Evolutionary conservation across 352 stramenopile genomes (phyloP).

Genomic region (Pythium oligandrum): DNA sequence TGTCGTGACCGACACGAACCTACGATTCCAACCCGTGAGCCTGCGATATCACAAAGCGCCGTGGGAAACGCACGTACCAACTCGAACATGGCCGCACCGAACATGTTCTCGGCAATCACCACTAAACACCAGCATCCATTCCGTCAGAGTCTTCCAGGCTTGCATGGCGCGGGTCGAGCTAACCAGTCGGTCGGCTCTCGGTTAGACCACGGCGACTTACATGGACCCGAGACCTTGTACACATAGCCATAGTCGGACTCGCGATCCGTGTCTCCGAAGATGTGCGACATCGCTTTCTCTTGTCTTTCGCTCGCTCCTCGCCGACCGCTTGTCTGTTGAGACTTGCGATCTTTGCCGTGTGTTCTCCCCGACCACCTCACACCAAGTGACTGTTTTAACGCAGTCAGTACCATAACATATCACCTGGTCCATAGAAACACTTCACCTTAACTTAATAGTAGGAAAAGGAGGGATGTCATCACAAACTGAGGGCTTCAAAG

Average conservation of each 20-base stretch:
- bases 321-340: neutral
- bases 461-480: no score
- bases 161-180: no score
- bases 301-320: constrained; percentile 4
- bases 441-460: no score
- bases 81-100: constrained; percentile 98
- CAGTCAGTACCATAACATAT: no score
- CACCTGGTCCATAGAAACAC: no score
- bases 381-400: no score
- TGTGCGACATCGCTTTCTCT: constrained; percentile 55
- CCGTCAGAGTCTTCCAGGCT: no score
- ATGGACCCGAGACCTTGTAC: constrained; percentile 98
- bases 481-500: no score
- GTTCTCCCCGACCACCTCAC: constrained; percentile 5
- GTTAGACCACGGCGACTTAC: constrained; percentile 41
- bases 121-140: constrained; percentile 39
- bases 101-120: constrained; percentile 99
- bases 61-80: constrained; percentile 37
- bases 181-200: neutral
- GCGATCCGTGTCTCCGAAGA: constrained; percentile 85
- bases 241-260: constrained; percentile 98
- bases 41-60: neutral
- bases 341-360: constrained; percentile 20
- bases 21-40: constrained; percentile 38
- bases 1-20: constrained; percentile 98